These are phyloP conservation scores for Arctium minus DNA, from an alignment of 129 eudicot species.

Conservation along the genomic window DNA sequence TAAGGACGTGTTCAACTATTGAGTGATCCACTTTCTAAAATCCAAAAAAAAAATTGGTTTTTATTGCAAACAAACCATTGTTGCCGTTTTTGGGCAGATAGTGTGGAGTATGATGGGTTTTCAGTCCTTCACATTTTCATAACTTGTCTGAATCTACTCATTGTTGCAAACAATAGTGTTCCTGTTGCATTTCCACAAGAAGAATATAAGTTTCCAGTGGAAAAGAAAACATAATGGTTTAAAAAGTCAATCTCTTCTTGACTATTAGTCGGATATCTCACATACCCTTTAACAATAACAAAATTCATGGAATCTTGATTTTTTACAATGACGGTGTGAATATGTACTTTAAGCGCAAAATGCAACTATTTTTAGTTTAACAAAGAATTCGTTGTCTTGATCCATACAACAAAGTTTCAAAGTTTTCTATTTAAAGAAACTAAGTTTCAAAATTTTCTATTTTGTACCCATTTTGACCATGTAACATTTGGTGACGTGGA, in stretches of 20 bases:
- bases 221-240: neutral
- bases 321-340: too few relatives aligned
- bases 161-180: neutral
- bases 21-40: neutral
- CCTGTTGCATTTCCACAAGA: neutral
- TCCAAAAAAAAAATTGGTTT: neutral
- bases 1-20: neutral
- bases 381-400: too few relatives aligned
- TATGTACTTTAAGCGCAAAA: too few relatives aligned
- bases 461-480: neutral
- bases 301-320: too few relatives aligned
- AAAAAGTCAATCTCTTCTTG: neutral
- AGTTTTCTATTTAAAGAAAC: neutral
- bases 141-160: neutral
- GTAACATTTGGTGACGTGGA: neutral
- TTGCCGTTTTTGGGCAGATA: neutral
- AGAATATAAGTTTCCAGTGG: neutral
- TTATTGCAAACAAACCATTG: neutral
- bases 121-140: neutral
- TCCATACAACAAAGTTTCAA: neutral
- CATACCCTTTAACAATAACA: neutral
- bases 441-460: too few relatives aligned
- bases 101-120: neutral
- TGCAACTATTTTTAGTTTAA: too few relatives aligned
- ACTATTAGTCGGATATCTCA: neutral